phyloP scores from a whole-genome alignment of 2,329 filamentous ascomycete species.

The Anthostomella pinea region DNA sequence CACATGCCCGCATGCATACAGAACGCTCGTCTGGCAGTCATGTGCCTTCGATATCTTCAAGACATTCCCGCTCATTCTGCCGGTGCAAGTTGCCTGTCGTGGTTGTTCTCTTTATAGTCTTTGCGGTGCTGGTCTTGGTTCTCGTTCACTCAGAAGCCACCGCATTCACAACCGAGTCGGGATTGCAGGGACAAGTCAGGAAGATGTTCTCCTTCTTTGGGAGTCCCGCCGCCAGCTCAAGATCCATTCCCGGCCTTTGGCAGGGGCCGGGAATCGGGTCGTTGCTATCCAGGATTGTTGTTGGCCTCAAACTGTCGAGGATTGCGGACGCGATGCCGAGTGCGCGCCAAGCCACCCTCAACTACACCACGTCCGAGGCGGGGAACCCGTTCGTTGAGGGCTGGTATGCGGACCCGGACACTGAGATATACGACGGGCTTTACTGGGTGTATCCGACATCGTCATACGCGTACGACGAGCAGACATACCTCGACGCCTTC shows the following conservation, averaged over 20 bases:
- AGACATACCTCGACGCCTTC: constrained; percentile 51
- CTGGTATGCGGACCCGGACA: constrained; percentile 52
- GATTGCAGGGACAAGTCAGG: no score
- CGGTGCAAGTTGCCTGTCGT: no score
- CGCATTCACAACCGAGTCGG: no score
- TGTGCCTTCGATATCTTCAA: no score
- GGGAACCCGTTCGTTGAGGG: constrained; percentile 48
- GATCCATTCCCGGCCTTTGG: background rate
- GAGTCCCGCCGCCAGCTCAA: no score
- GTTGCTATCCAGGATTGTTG: background rate
- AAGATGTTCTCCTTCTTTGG: no score
- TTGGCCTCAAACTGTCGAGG: constrained; percentile 5
- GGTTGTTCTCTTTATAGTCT: no score
- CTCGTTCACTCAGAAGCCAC: no score
- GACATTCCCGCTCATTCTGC: no score
- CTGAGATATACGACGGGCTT: constrained; percentile 41
- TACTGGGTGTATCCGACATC: constrained; percentile 50
- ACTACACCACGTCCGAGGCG: constrained; percentile 39
- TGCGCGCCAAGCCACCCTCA: constrained; percentile 15
- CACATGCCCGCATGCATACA: no score
- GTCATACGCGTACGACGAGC: constrained; percentile 42
- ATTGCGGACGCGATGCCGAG: constrained; percentile 10
- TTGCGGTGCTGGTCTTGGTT: no score
- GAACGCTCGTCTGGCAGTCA: no score
- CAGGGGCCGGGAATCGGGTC: constrained; percentile 2